Percentiles rank a stretch among this genome's conserved stretches.
phyloP scores from a whole-genome alignment of 495 filamentous ascomycete species.

The Neurospora intermedia region DNA sequence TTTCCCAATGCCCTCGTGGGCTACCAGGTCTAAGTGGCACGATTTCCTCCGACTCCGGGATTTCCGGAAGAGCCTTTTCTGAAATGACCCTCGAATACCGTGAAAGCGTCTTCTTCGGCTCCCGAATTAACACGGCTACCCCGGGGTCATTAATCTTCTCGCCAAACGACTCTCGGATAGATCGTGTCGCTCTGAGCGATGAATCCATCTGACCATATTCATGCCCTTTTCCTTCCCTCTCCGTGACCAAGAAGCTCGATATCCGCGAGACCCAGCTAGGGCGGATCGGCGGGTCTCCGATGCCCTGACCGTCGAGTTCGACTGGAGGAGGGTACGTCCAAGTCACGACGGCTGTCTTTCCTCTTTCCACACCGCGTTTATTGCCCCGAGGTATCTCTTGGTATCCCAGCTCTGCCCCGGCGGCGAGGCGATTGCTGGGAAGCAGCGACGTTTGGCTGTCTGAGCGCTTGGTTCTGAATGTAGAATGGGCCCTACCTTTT shows the following conservation, averaged over 20 bases:
- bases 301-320: conserved; percentile 18
- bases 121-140: conserved; percentile 2
- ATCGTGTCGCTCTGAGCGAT: background rate
- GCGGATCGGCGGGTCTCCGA: conserved; percentile 2
- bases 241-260: background rate
- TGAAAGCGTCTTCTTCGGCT: conserved; percentile 4
- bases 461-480: background rate
- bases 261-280: conserved; percentile 5
- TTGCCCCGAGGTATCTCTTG: background rate
- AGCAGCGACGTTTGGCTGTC: background rate
- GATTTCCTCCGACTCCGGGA: background rate
- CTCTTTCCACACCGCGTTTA: background rate
- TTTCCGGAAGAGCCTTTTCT: background rate
- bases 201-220: background rate
- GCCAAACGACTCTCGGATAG: conserved; percentile 18
- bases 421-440: background rate
- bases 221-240: background rate
- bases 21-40: background rate
- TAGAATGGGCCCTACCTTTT: background rate
- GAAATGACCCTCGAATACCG: background rate
- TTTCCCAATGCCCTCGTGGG: background rate
- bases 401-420: background rate
- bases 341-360: conserved; percentile 2
- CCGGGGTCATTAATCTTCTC: conserved; percentile 20
- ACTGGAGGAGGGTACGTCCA: conserved; percentile 17